These are phyloP conservation scores for Hypoxylon rickii DNA, from an alignment of 495 filamentous ascomycete genomes.

Conservation along the genomic window DNA sequence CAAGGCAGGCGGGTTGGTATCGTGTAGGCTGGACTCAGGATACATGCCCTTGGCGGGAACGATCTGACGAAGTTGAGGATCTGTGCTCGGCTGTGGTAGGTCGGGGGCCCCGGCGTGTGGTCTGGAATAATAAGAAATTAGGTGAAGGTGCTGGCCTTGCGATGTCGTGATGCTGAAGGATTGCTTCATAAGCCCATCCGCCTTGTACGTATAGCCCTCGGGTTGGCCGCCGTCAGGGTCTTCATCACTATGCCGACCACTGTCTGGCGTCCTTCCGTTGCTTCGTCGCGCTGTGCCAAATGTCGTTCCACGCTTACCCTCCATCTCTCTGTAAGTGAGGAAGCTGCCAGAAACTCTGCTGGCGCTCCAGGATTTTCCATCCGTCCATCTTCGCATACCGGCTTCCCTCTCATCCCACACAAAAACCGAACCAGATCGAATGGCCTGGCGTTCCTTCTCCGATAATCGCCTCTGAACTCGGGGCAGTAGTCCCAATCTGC, in stretches of 20 bases:
- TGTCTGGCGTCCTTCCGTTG: constrained; percentile 80
- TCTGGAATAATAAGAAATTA: constrained; percentile 95
- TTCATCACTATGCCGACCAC: constrained; percentile 77
- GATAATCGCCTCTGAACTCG: constrained; percentile 91
- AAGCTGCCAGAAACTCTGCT: constrained; percentile 98
- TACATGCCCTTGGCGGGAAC: constrained; percentile 90
- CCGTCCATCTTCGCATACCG: constrained; percentile 97
- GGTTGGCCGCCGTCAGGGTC: constrained; percentile 78
- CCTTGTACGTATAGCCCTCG: constrained; percentile 96
- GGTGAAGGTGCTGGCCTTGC: constrained; percentile 85
- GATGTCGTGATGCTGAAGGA: constrained; percentile 98
- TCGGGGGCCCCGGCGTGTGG: constrained; percentile 67
- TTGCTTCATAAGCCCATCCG: constrained; percentile 97
- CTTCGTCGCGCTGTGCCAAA: constrained; percentile 60
- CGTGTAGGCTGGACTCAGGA: constrained; percentile 93
- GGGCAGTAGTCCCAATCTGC: constrained; percentile 84
- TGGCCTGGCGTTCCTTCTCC: constrained; percentile 94
- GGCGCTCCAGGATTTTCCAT: constrained; percentile 98
- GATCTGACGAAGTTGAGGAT: constrained; percentile 81
- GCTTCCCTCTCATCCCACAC: constrained; percentile 99
- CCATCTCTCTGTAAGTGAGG: constrained; percentile 97
- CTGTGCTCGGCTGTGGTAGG: constrained; percentile 76
- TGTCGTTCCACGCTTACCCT: constrained; percentile 76
- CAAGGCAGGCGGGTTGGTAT: constrained; percentile 61
- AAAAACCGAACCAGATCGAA: constrained; percentile 94